Conservation (phyloP, 192 early-diverging fungal species). For the Backusella mclennaniae region DNA sequence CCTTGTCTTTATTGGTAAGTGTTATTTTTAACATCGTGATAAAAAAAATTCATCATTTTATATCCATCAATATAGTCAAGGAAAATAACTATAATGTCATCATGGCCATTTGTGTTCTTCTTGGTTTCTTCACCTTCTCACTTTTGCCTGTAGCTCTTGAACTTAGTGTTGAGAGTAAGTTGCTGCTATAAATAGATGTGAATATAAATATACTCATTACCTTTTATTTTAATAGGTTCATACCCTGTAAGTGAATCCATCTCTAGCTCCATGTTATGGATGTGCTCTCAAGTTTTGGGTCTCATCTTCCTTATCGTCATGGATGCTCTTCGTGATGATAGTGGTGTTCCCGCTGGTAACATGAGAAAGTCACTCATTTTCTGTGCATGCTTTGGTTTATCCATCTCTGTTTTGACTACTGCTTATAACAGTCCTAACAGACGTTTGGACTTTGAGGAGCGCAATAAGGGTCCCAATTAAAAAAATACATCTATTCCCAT, state of each 20-base stretch:
- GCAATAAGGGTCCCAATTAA: background rate
- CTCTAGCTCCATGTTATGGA: conserved; percentile 34
- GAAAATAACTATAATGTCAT: conserved; percentile 19
- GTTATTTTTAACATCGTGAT: background rate
- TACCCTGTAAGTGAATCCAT: conserved; percentile 33
- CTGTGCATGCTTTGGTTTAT: conserved; percentile 16
- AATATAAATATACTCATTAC: background rate
- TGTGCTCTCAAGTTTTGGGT: conserved; percentile 24
- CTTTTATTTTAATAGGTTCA: conserved; percentile 12
- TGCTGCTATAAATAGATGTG: background rate
- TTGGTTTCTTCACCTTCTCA: conserved; percentile 34
- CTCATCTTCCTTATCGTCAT: conserved; percentile 28
- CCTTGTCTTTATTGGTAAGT: conserved; percentile 44
- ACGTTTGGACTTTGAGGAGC: conserved; percentile 30
- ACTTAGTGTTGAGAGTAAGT: conserved; percentile 39
- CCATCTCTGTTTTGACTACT: conserved; percentile 1
- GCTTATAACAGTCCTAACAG: conserved; percentile 32
- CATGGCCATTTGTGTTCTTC: conserved; percentile 22
- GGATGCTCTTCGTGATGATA: conserved; percentile 22
- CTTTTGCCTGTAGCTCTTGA: conserved; percentile 33
- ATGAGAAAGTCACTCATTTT: conserved; percentile 25
- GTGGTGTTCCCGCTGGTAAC: conserved; percentile 27
- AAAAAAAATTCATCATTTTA: background rate
- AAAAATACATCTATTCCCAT: background rate
- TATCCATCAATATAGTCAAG: conserved; percentile 37